A percentile compares a stretch with the other conserved stretches of the same genome.
Conservation (phyloP, 2,329 filamentous ascomycete species). For the Talaromyces sp. region DNA sequence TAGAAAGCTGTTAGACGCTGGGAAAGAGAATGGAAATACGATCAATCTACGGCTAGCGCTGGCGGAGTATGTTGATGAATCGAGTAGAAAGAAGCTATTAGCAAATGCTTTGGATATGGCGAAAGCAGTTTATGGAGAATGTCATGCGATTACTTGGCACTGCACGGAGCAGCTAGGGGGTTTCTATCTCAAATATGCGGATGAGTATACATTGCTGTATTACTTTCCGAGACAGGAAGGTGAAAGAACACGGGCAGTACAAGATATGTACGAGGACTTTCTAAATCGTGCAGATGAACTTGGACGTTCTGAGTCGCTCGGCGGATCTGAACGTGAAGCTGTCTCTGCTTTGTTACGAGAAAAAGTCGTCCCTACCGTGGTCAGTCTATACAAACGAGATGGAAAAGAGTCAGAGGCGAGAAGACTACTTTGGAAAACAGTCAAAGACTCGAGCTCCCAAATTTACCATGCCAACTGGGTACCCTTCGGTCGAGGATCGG, state of each 20-base stretch:
- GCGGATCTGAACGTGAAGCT: neutral
- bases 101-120: conserved; percentile 1
- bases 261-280: conserved; percentile 9
- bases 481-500: neutral
- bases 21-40: conserved; percentile 1
- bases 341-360: neutral
- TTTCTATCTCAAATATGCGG: conserved; percentile 4
- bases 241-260: neutral
- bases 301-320: neutral
- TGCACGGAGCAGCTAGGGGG: conserved; percentile 1
- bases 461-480: conserved; percentile 6
- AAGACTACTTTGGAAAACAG: conserved; percentile 8
- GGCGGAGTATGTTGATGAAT: neutral
- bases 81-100: neutral
- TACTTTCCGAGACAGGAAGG: neutral
- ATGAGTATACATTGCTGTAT: neutral
- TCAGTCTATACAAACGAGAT: neutral
- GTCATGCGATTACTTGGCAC: conserved; percentile 8
- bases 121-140: conserved; percentile 2
- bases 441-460: neutral
- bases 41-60: conserved; percentile 2
- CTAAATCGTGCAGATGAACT: conserved; percentile 1
- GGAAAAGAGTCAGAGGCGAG: conserved; percentile 6
- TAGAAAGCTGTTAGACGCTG: neutral
- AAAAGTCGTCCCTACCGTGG: neutral